Base-by-base conservation (phyloP, 495 filamentous ascomycete genomes). In the Penicillium atrosanguineum region DNA sequence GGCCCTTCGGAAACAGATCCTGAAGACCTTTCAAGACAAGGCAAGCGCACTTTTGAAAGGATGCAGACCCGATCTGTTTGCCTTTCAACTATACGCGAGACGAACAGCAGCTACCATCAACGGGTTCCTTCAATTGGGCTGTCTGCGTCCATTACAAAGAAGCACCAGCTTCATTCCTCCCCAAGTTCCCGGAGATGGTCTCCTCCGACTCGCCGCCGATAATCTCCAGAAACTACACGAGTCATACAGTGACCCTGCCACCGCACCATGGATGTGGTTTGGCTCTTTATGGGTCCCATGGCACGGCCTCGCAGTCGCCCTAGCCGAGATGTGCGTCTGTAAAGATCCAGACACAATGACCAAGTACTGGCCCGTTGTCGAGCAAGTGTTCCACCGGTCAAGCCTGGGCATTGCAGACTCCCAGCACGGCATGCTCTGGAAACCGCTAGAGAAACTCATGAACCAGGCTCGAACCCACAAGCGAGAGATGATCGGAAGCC, bases 311-410 rank as follows among this genome's bases (percentile, higher is more conserved):
- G 74, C 71, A 12, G 70, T 78, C 16, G 70, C 72, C 31, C 69
- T 96, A 8, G 80, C 87, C 1, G 91, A 96, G 57, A 77, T 93
- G 4, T 85, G 85, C 58, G 79, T 84, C 42, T 83, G 88, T 41
- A 79, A 83, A 29, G 81, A 76, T 31, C 69, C 81, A 5, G 77
- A 77, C 60, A 56, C 84, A 15, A 83, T 88, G 18, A 84, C 88
- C 42, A 79, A 86, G 5, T 89, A 84, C 12, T 96, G 91, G 91
- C 62, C 69, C 1, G 83, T 86, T 0, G 71, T 96, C 3, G 83
- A 87, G 34, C 61, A 72, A 2, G 75, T 79, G 12, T 87, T 84
- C 56, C 73, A 79, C 41, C 65, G 67, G 25, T 76, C 78, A 41
- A 79, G 79, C 9, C 70, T 77, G 29, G 57, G 72, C 0, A 65